phyloP scores from a whole-genome alignment of 805 yeast genomes.

The Cyberlindnera meyerae region DNA sequence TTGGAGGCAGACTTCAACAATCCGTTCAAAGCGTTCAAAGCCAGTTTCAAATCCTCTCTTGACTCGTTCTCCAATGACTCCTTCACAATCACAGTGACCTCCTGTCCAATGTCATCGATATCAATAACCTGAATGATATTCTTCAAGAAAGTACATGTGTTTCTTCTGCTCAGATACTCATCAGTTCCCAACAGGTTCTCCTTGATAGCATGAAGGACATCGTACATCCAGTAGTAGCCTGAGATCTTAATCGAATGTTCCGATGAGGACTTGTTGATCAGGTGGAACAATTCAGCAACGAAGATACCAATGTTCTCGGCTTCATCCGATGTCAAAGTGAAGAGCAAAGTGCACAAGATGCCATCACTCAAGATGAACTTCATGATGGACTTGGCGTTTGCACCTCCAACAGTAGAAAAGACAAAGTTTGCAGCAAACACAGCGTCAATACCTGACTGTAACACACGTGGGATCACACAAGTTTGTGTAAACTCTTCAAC shows the following conservation, averaged over 20 bases:
- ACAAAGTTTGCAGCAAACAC: slow-evolving; percentile 60
- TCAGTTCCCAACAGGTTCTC: slow-evolving; percentile 29
- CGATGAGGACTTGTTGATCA: slow-evolving; percentile 34
- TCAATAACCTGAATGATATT: slow-evolving; percentile 51
- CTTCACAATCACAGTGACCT: slow-evolving; percentile 43
- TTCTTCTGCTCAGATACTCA: slow-evolving; percentile 76
- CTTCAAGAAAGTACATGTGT: slow-evolving; percentile 73
- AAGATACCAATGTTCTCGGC: slow-evolving; percentile 82
- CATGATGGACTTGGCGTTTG: slow-evolving; percentile 37
- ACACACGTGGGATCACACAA: slow-evolving; percentile 71
- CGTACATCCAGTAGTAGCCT: slow-evolving; percentile 51
- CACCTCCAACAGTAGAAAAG: slow-evolving; percentile 40
- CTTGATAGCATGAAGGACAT: slow-evolving; percentile 32
- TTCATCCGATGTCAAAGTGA: slow-evolving; percentile 68
- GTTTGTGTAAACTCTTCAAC: slow-evolving; percentile 43
- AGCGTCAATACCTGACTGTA: slow-evolving; percentile 82
- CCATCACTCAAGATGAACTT: slow-evolving; percentile 44
- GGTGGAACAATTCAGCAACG: slow-evolving; percentile 47
- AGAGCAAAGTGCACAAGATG: slow-evolving; percentile 53
- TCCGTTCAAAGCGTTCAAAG: slow-evolving; percentile 69
- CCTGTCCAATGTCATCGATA: slow-evolving; percentile 60
- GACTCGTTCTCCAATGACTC: slow-evolving; percentile 46
- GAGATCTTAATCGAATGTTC: slow-evolving; percentile 30
- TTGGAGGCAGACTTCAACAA: slow-evolving; percentile 52
- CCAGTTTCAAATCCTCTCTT: slow-evolving; percentile 76